These are phyloP conservation scores for Dorcoceras hygrometricum DNA, from an alignment of 257 asterid genomes.

Conservation along the genomic window DNA sequence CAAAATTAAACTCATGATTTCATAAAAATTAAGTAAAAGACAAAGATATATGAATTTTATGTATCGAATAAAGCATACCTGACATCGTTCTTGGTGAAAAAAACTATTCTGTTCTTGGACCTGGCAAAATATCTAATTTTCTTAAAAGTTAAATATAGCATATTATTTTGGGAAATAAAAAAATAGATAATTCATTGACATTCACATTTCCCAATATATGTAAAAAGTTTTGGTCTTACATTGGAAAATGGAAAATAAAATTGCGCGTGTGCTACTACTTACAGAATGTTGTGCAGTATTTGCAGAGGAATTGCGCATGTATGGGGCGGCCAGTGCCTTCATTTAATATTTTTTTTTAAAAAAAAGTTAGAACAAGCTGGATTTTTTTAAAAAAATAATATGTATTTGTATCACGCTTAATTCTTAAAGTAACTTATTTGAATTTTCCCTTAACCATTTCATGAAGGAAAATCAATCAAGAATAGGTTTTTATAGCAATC, in stretches of 20 bases:
- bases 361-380: no score
- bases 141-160: slow-evolving; percentile 10
- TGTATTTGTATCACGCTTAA: no score
- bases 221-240: slow-evolving; percentile 36
- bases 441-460: no score
- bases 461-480: no score
- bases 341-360: slow-evolving; percentile 16
- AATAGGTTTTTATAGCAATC: no score
- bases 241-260: slow-evolving; percentile 44
- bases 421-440: no score
- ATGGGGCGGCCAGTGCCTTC: slow-evolving; percentile 67
- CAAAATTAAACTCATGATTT: slow-evolving; percentile 3
- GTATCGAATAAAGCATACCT: slow-evolving; percentile 64
- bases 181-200: neutral
- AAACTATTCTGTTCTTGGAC: slow-evolving; percentile 44
- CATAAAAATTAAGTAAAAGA: slow-evolving; percentile 24
- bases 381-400: no score
- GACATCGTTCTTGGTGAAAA: slow-evolving; percentile 27
- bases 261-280: slow-evolving; percentile 26
- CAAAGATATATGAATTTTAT: slow-evolving; percentile 31
- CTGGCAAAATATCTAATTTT: slow-evolving; percentile 18
- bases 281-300: slow-evolving; percentile 57
- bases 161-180: neutral
- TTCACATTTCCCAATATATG: slow-evolving; percentile 38
- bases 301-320: slow-evolving; percentile 48